Evolutionary conservation across 345 rosid species (phyloP).

Genomic region (Durio zibethinus): DNA sequence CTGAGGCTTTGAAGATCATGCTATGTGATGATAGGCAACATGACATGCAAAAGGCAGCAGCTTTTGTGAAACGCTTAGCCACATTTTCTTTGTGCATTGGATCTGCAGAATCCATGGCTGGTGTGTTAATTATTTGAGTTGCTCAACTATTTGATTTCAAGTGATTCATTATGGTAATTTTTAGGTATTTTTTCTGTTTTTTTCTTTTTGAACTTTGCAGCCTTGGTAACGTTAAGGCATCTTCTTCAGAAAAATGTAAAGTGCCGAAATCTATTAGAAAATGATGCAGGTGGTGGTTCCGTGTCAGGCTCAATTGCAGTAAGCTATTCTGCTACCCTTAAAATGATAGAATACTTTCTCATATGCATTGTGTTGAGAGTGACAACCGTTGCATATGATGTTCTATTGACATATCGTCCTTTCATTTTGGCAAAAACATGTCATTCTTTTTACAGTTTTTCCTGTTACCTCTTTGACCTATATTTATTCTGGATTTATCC

Average conservation of each 20-base stretch:
- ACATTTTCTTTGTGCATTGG: conserved; percentile 77
- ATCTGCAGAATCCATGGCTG: conserved; percentile 89
- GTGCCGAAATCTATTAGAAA: conserved; percentile 87
- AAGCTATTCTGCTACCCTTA: conserved; percentile 27
- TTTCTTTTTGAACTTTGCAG: conserved; percentile 34
- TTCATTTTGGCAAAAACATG: no score
- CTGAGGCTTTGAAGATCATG: conserved; percentile 93
- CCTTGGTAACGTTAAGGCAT: conserved; percentile 72
- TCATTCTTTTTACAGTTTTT: not conserved
- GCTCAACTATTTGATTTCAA: not conserved
- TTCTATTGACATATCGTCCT: not conserved
- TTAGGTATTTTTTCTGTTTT: not conserved
- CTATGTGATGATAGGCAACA: conserved; percentile 90
- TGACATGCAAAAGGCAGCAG: conserved; percentile 98
- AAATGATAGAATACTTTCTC: conserved; percentile 6
- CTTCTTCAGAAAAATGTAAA: conserved; percentile 83
- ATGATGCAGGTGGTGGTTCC: conserved; percentile 97
- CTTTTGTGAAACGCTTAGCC: conserved; percentile 87
- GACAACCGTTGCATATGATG: not conserved
- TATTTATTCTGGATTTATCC: no score
- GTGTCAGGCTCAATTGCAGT: conserved; percentile 84
- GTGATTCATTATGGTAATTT: not conserved
- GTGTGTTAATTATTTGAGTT: conserved; percentile 30
- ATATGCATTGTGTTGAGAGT: not conserved
- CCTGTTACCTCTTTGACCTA: not conserved